These are phyloP conservation scores for Eragrostis nindensis DNA, from an alignment of 176 grass and related monocot genomes.

Conservation along the genomic window DNA sequence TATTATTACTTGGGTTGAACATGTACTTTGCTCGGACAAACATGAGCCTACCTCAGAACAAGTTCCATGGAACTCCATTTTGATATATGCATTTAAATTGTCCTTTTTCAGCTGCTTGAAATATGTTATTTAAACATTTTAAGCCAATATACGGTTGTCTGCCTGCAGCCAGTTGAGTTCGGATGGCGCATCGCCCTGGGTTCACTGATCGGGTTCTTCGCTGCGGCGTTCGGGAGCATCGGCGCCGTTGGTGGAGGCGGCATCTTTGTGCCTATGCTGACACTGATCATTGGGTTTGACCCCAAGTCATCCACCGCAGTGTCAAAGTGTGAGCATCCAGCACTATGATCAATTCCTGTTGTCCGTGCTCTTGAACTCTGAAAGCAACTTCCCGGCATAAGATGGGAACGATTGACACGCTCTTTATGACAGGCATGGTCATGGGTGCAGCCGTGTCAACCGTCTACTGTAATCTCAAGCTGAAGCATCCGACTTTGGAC, in stretches of 20 bases:
- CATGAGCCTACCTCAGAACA: neutral
- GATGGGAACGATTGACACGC: too few species aligned
- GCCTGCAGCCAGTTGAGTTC: too few species aligned
- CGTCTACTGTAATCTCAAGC: constrained; percentile 77
- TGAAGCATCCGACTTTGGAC: constrained; percentile 68
- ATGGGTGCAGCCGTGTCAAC: constrained; percentile 69
- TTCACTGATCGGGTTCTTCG: too few species aligned
- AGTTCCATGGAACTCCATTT: neutral
- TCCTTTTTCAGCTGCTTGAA: neutral
- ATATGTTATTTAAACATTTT: neutral
- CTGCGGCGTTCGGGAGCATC: too few species aligned
- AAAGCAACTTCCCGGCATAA: constrained; percentile 20
- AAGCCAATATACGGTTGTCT: neutral
- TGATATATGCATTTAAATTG: neutral
- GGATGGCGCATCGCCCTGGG: too few species aligned
- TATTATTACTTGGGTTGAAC: neutral
- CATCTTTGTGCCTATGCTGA: too few species aligned
- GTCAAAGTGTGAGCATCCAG: constrained; percentile 51
- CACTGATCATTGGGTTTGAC: too few species aligned
- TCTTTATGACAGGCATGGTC: constrained; percentile 71
- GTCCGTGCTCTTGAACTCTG: constrained; percentile 22
- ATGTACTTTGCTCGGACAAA: neutral
- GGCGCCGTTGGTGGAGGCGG: too few species aligned
- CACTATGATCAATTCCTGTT: neutral
- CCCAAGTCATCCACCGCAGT: too few species aligned